A percentile compares a stretch with the other conserved stretches of the same genome.
phyloP scores from a whole-genome alignment of 2,329 filamentous ascomycete genomes.

The Diaporthe sp. region DNA sequence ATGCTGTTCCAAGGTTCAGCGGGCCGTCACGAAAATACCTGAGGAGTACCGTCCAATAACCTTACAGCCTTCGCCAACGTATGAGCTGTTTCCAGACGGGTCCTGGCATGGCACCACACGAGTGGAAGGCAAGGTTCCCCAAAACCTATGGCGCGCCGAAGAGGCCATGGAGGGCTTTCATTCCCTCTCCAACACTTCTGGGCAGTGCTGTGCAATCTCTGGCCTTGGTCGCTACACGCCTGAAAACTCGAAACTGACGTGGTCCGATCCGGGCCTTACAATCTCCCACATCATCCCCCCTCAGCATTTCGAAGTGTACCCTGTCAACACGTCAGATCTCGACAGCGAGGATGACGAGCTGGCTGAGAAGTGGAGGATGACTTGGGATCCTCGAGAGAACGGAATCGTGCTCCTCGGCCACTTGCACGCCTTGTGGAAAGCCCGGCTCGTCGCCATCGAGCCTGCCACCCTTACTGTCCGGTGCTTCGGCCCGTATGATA shows the following conservation, averaged over 20 bases:
- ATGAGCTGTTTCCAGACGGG: neutral
- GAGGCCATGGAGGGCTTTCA: conserved; percentile 7
- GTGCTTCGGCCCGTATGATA: conserved; percentile 43
- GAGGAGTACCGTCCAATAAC: neutral
- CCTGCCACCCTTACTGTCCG: neutral
- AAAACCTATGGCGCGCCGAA: neutral
- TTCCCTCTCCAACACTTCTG: neutral
- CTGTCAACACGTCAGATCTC: neutral
- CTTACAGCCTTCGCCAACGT: neutral
- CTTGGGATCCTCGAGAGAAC: conserved; percentile 10
- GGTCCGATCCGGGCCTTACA: neutral
- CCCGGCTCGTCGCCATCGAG: conserved; percentile 25
- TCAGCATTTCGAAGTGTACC: neutral
- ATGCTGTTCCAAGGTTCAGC: neutral
- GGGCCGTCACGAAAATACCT: neutral
- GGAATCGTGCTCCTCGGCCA: neutral
- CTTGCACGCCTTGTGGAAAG: conserved; percentile 3
- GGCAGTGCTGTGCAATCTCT: conserved; percentile 2
- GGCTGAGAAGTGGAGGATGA: conserved; percentile 1
- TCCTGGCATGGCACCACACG: conserved; percentile 65
- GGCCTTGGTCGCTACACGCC: neutral
- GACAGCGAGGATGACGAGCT: neutral
- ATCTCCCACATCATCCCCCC: conserved; percentile 1
- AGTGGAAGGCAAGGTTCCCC: conserved; percentile 77
- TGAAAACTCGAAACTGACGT: neutral